These are phyloP conservation scores for Pelargonium citronellum DNA, from an alignment of 441 rosid species.

Conservation along the genomic window DNA sequence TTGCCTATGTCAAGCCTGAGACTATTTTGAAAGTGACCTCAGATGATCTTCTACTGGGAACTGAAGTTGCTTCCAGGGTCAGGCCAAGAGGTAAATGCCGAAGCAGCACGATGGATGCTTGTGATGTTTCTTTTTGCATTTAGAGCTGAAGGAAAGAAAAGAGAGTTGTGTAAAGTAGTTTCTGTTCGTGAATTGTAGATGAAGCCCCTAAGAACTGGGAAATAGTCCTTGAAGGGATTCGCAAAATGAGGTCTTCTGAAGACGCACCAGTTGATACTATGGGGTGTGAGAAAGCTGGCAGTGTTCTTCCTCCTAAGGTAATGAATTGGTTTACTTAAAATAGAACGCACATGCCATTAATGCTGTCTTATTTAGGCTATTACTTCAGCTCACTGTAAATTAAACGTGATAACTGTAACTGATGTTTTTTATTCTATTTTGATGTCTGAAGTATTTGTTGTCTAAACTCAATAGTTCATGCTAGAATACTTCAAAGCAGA, in stretches of 20 bases:
- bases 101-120: background rate
- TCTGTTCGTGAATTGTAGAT: conserved; percentile 28
- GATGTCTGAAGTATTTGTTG: background rate
- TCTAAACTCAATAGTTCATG: background rate
- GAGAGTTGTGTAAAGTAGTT: background rate
- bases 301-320: conserved; percentile 82
- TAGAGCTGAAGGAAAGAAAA: conserved; percentile 7
- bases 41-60: conserved; percentile 23
- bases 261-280: conserved; percentile 66
- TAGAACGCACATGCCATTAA: background rate
- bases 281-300: conserved; percentile 90
- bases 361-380: background rate
- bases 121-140: conserved; percentile 9
- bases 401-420: background rate
- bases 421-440: background rate
- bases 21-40: conserved; percentile 17
- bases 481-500: background rate
- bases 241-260: conserved; percentile 61
- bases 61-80: conserved; percentile 26
- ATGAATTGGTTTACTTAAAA: background rate
- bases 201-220: conserved; percentile 71
- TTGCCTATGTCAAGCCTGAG: conserved; percentile 39
- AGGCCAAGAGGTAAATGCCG: conserved; percentile 33
- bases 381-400: background rate
- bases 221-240: conserved; percentile 70